Conservation (phyloP, 2,329 filamentous ascomycete genomes). For the Ophiocordyceps unilateralis region DNA sequence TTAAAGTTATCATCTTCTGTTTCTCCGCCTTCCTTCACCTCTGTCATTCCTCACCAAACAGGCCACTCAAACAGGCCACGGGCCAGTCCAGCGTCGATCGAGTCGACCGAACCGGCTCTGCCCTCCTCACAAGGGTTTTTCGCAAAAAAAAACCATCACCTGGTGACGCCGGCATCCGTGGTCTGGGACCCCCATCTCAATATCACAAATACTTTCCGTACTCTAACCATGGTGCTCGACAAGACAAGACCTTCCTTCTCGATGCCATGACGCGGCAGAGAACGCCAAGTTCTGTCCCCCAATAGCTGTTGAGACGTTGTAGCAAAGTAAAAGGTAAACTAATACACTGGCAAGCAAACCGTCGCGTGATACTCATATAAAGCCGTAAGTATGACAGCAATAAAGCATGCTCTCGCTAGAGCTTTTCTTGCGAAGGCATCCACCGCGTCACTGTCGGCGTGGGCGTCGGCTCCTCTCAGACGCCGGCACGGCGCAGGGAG, state of each 20-base stretch:
- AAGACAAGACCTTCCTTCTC: background rate
- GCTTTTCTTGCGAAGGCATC: conserved; percentile 3
- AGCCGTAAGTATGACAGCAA: conserved; percentile 15
- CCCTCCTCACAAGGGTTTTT: background rate
- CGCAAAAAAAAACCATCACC: no score
- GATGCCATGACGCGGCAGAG: background rate
- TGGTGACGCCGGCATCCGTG: no score
- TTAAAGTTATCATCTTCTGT: background rate
- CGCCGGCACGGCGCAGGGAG: background rate
- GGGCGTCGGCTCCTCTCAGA: background rate
- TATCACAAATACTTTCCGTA: background rate
- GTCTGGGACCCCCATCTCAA: background rate
- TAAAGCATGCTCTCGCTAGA: conserved; percentile 13
- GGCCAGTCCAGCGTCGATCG: background rate
- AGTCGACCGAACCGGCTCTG: background rate
- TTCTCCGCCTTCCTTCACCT: background rate
- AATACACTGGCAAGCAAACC: conserved; percentile 5
- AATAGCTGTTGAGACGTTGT: conserved; percentile 4
- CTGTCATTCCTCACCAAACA: background rate
- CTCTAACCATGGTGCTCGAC: background rate
- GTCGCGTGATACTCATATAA: conserved; percentile 11
- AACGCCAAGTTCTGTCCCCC: background rate
- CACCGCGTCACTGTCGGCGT: no score
- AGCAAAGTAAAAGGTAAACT: conserved; percentile 8
- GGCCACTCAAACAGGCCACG: no score